Evolutionary conservation across 2,329 filamentous ascomycete genomes (phyloP).

Genomic region (Beauveria rudraprayagi): DNA sequence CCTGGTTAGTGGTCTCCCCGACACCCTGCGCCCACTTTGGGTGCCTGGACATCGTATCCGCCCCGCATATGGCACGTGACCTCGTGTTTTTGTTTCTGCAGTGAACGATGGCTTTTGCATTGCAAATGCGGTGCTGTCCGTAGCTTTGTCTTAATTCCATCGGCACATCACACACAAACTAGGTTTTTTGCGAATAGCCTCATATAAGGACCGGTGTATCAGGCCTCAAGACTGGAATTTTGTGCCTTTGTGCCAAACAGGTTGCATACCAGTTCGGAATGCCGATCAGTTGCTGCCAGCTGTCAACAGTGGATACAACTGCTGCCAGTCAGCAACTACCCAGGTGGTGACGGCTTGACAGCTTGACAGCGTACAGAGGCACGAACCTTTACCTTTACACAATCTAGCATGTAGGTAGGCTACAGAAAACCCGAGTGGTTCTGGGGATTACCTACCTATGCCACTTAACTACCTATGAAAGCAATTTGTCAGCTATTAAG

Average conservation of each 20-base stretch:
- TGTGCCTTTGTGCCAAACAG: neutral
- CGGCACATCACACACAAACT: no score
- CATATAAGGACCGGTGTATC: no score
- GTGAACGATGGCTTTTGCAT: neutral
- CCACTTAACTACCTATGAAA: no score
- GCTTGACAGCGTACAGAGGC: neutral
- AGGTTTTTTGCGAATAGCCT: no score
- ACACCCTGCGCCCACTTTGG: neutral
- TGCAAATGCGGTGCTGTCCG: no score
- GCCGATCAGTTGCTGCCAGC: neutral
- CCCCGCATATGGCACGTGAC: conserved; percentile 10
- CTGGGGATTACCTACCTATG: no score
- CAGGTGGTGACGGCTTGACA: no score
- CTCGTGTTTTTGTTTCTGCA: conserved; percentile 11
- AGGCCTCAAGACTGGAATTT: neutral
- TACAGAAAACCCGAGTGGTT: no score
- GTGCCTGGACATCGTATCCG: neutral
- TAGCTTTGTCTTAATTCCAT: neutral
- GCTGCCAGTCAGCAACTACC: no score
- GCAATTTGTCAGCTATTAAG: no score
- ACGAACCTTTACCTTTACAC: neutral
- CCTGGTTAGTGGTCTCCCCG: neutral
- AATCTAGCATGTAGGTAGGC: no score
- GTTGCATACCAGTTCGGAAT: neutral
- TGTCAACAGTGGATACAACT: neutral